Evolutionary conservation across 2,329 filamentous ascomycete genomes (phyloP).

Genomic region (Claviceps purpurea): DNA sequence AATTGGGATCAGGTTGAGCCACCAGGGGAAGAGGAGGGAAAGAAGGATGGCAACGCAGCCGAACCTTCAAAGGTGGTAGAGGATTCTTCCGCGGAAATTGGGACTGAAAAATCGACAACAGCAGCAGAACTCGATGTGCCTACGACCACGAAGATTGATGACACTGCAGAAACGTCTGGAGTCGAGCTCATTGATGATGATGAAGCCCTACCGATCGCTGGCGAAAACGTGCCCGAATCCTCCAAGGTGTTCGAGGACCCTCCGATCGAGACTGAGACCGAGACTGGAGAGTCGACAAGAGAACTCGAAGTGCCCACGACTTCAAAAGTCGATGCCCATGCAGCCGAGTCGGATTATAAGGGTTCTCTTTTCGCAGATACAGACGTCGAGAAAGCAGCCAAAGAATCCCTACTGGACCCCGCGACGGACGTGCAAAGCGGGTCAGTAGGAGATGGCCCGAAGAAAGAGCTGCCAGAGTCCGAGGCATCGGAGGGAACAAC

Average conservation of each 20-base stretch:
- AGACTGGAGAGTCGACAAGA: neutral
- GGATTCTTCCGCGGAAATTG: neutral
- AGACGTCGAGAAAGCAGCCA: neutral
- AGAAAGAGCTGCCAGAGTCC: neutral
- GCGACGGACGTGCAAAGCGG: neutral
- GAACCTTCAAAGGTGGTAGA: neutral
- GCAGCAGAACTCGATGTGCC: neutral
- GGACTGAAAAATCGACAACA: neutral
- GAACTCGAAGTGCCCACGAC: neutral
- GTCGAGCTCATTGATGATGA: no score
- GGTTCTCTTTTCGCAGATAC: neutral
- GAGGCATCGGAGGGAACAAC: neutral
- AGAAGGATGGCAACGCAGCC: slow-evolving; percentile 7
- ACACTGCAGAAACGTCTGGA: no score
- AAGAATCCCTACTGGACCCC: neutral
- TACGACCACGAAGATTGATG: no score
- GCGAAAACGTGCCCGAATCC: neutral
- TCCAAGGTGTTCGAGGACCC: neutral
- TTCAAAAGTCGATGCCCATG: neutral
- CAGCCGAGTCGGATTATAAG: neutral
- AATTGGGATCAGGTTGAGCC: slow-evolving; percentile 5
- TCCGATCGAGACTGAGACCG: neutral
- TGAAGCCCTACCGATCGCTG: neutral
- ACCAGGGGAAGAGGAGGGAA: slow-evolving; percentile 9
- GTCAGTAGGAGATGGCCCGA: neutral